Base-by-base conservation (phyloP, 768 basidiomycete species). In the Psilocybe subaeruginosa region DNA sequence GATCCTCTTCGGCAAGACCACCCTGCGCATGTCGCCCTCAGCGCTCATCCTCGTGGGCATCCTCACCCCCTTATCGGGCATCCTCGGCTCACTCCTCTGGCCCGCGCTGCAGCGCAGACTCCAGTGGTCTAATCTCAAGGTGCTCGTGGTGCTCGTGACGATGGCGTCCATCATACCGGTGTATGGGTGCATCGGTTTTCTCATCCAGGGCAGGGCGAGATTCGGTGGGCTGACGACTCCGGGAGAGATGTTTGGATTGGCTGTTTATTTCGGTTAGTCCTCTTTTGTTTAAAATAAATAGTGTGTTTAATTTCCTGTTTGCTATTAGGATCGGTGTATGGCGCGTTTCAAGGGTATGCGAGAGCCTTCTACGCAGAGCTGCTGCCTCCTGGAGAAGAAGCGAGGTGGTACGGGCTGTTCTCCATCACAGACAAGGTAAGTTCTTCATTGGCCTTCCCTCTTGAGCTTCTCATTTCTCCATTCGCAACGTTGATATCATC, bases 291-390 rank as follows among this genome's bases (percentile, higher is more conserved):
- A 39, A 7, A 23, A 23, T 23, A 2, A 23, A 23, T 23, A 23
- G 23, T 23, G 23, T 23, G 1, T 2, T 23, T 23, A 1, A 23
- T 23, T 16, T 2, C 12, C 5, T 58, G 4, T 16, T 37, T 17
- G 17, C 54, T n/a, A 19, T 53, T 58, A 89, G 87, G 88, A 56
- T 77, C 83, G 65, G 83, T 94, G 1, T 95, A 91, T 66, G 95
- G 96, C 3, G 91, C 95, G 0, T 97, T 97, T 76, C 94, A 97
- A 73, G 85, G 91, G 23, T 97, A 95, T 63, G 91, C 94, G 0
- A 78, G 96, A 27, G 92, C 94, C 2, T 87, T 91, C 45, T 98
- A 93, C 69, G 88, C 93, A 1, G 92, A 92, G 68, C 75, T 99
- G 56, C 82, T 99, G 2, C 97, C 96, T 0, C 85, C 85, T 1